Evolutionary conservation across 1,284 basidiomycete species (phyloP), one percentile per base, ranked within the genome.

Genomic region (Pulveroboletus sp.): DNA sequence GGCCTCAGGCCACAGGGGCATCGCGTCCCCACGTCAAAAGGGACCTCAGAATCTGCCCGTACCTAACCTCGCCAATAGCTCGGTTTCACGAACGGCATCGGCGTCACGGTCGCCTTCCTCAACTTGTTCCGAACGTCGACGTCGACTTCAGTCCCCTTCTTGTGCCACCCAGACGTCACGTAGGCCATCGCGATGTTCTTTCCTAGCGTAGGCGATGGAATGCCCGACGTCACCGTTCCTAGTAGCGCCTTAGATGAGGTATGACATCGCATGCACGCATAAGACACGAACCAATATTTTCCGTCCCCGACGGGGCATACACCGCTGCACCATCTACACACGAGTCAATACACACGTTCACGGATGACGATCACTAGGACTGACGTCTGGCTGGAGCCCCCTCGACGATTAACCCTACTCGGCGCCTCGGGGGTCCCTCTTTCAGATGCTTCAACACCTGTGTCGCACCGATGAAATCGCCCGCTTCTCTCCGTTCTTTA

Each of bases 151-250:
- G 91, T 97, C 9, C 92, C 94, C 72, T 92, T 94, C 76, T 95
- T 98, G 77, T 98, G 93, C 72, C 81, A 83, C 0, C 93, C 94
- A 37, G 77, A 81, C 55, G 64, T 46, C 49, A 98, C 83, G 67
- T 98, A 96, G 0, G 87, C 96, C 96, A 99, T 99, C 9, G 95
- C 93, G 65, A 99, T 93, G 75, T 99, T 98, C 71, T 89, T 86
- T 5, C 85, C 86, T 2, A 95, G 76, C 2, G 93, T 91, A 0
- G 95, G 95, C 1, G 93, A 95, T 9, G 97, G 97, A 58, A 98
- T 98, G 50, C 96, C 96, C 1, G 94, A 98, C 0, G 96, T 98
- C 40, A 98, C 82, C 13, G 75, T 68, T 32, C 93, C 90, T 84
- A 59, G 26, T 15, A 46, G 24, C 56, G 46, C 42, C 36, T 47